Percentiles rank a stretch among this genome's conserved stretches.
Evolutionary conservation across 805 yeast species (phyloP).

Genomic region (Metschnikowia borealis): DNA sequence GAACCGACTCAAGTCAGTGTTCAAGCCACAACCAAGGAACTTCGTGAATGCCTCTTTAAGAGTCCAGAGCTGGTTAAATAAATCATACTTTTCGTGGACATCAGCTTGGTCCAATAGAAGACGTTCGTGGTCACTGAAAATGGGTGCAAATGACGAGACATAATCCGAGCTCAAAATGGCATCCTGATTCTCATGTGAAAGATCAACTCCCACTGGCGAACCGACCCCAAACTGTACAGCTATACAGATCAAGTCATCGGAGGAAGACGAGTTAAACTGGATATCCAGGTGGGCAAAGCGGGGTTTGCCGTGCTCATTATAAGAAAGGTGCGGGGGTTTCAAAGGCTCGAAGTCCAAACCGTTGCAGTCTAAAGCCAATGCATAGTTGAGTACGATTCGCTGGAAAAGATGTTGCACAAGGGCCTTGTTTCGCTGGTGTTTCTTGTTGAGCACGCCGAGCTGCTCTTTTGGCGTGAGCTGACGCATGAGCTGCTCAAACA

Average conservation of each 20-base stretch:
- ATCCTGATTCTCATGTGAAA: slow-evolving; percentile 33
- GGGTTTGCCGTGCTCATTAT: slow-evolving; percentile 58
- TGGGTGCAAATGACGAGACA: slow-evolving; percentile 37
- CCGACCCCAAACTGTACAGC: slow-evolving; percentile 30
- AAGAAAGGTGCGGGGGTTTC: slow-evolving; percentile 23
- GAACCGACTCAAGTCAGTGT: slow-evolving; percentile 15
- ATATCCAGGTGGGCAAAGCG: slow-evolving; percentile 21
- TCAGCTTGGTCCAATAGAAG: slow-evolving; percentile 19
- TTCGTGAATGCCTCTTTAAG: slow-evolving; percentile 75
- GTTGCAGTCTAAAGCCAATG: slow-evolving; percentile 16
- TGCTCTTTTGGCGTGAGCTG: slow-evolving; percentile 42
- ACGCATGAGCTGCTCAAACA: slow-evolving; percentile 49
- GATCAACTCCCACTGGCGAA: slow-evolving; percentile 33
- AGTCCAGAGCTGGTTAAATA: slow-evolving; percentile 69
- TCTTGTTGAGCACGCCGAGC: slow-evolving; percentile 36
- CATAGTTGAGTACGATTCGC: slow-evolving; percentile 35
- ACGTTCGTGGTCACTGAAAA: slow-evolving; percentile 38
- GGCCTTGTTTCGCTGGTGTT: slow-evolving; percentile 28
- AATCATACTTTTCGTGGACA: slow-evolving; percentile 18
- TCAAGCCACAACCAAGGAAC: slow-evolving; percentile 55
- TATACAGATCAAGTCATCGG: slow-evolving; percentile 47
- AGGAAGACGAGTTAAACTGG: slow-evolving; percentile 59
- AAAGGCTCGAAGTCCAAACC: slow-evolving; percentile 16
- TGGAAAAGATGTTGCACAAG: slow-evolving; percentile 47
- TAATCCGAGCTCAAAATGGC: slow-evolving; percentile 23